Percentiles rank a stretch among this genome's conserved stretches.
Evolutionary conservation across 768 basidiomycete genomes (phyloP).

Genomic region (Sporobolomyces phaffii): DNA sequence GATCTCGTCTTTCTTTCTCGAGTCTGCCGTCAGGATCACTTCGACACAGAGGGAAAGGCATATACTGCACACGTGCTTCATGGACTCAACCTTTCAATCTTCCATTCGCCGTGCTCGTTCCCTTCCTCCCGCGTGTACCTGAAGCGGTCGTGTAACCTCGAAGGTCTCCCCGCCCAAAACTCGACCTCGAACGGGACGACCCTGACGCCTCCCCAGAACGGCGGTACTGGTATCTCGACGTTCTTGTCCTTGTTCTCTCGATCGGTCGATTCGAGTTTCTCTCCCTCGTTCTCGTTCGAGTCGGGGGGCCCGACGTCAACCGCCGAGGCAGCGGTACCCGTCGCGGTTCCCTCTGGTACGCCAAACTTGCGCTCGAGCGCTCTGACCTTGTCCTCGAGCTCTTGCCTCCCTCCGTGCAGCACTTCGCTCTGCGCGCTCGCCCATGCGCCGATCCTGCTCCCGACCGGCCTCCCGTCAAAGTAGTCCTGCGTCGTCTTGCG

Average conservation of each 20-base stretch:
- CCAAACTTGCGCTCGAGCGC: conserved; percentile 59
- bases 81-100: conserved; percentile 59
- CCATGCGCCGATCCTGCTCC: conserved; percentile 84
- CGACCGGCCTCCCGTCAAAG: conserved; percentile 72
- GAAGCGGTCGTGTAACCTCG: conserved; percentile 83
- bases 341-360: conserved; percentile 40
- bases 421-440: conserved; percentile 80
- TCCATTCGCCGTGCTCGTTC: conserved; percentile 57
- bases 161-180: conserved; percentile 96
- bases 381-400: conserved; percentile 60
- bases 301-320: conserved; percentile 26
- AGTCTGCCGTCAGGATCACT: too few relatives aligned
- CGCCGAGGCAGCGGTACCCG: conserved; percentile 12
- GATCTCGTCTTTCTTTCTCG: too few relatives aligned
- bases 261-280: conserved; percentile 11
- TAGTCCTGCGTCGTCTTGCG: conserved; percentile 72
- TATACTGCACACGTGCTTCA: neutral
- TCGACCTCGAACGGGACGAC: conserved; percentile 93
- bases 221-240: conserved; percentile 65
- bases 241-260: conserved; percentile 44
- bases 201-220: conserved; percentile 96
- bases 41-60: too few relatives aligned
- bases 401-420: conserved; percentile 58
- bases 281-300: neutral
- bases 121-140: conserved; percentile 45